A percentile compares a stretch with the other conserved stretches of the same genome.
Conservation (phyloP, 441 rosid species). For the Jatropha multifida region DNA sequence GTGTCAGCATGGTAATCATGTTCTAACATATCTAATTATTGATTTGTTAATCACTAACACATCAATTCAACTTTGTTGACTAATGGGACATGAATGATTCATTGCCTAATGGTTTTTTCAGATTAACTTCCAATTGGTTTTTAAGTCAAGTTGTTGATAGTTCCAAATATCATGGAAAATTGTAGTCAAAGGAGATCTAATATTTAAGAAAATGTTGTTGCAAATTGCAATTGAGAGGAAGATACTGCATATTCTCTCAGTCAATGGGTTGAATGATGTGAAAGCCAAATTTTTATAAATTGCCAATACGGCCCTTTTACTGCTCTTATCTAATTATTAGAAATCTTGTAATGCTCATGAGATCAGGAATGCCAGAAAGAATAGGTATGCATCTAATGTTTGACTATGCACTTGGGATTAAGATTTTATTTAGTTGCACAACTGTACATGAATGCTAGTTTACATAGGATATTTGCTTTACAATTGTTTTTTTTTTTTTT, state of each 20-base stretch:
- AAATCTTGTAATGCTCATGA: background rate
- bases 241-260: background rate
- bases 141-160: background rate
- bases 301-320: background rate
- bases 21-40: slow-evolving; percentile 3
- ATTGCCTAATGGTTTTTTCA: background rate
- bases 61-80: background rate
- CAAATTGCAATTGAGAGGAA: background rate
- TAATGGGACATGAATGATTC: background rate
- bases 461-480: background rate
- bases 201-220: background rate
- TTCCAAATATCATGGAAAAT: slow-evolving; percentile 6
- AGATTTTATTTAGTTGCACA: background rate
- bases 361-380: background rate
- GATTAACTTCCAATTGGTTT: background rate
- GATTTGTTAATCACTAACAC: background rate
- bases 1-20: slow-evolving; percentile 49
- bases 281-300: background rate
- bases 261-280: background rate
- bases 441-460: background rate
- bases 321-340: background rate
- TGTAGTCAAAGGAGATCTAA: background rate
- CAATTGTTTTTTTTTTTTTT: background rate
- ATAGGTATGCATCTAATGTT: background rate
- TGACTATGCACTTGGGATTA: background rate